Conservation (phyloP, 345 rosid genomes). For the Gossypium ekmanianum region DNA sequence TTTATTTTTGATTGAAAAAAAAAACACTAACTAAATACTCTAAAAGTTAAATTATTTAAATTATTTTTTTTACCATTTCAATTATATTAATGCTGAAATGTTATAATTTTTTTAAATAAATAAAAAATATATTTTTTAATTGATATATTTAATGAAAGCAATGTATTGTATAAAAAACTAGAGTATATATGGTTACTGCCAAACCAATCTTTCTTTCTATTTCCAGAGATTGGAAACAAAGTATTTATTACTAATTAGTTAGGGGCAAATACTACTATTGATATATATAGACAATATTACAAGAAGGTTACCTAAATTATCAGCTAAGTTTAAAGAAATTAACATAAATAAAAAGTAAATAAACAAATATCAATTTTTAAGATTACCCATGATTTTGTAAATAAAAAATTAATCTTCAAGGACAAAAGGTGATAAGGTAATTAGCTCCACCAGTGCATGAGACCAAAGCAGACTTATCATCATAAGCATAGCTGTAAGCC, state of each 20-base stretch:
- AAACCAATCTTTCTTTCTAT: no score
- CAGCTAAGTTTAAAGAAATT: not conserved
- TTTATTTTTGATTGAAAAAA: no score
- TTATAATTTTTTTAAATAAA: no score
- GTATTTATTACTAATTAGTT: not conserved
- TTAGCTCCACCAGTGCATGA: slow-evolving; percentile 18
- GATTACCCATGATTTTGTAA: not conserved
- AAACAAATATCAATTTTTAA: not conserved
- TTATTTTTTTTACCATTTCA: no score
- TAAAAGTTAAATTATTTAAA: no score
- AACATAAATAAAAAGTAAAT: not conserved
- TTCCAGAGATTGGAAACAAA: not conserved
- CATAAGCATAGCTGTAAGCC: slow-evolving; percentile 26
- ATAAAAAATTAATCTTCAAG: not conserved
- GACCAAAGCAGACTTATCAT: slow-evolving; percentile 15
- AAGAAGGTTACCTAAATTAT: not conserved
- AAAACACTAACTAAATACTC: no score
- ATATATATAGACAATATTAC: not conserved
- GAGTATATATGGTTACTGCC: no score
- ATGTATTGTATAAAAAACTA: no score
- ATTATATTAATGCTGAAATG: no score
- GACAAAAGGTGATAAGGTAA: slow-evolving; percentile 27
- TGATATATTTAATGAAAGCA: no score
- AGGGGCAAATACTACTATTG: not conserved
- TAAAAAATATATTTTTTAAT: no score